Percentiles rank a stretch among this genome's conserved stretches.
phyloP scores from a whole-genome alignment of 140 eudicot genomes.

The Anethum foeniculum region DNA sequence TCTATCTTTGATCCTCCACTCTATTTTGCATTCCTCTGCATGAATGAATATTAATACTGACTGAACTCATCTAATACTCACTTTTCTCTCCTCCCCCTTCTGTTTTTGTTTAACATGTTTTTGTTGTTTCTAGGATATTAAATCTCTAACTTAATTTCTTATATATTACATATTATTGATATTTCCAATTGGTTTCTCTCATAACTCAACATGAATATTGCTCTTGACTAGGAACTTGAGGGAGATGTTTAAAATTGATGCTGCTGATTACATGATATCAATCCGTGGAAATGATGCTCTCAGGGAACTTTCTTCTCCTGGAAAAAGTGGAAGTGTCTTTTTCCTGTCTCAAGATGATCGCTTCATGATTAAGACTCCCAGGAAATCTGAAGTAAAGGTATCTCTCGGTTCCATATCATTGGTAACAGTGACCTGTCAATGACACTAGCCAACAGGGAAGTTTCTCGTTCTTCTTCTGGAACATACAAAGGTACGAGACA shows the following conservation, averaged over 20 bases:
- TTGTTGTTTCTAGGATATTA: not conserved
- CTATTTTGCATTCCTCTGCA: not conserved
- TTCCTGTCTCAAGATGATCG: slow-evolving; percentile 95
- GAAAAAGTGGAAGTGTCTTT: slow-evolving; percentile 97
- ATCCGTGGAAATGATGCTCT: slow-evolving; percentile 95
- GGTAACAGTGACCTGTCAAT: slow-evolving; percentile 18
- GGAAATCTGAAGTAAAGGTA: slow-evolving; percentile 95
- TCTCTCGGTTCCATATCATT: slow-evolving; percentile 39
- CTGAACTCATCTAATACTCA: not conserved
- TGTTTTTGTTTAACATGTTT: not conserved
- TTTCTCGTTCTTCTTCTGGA: slow-evolving; percentile 50
- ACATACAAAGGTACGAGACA: slow-evolving; percentile 55
- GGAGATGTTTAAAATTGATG: slow-evolving; percentile 89
- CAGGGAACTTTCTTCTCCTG: slow-evolving; percentile 95
- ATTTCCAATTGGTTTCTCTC: not conserved
- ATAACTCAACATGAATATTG: not conserved
- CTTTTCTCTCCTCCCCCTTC: not conserved
- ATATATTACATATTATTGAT: not conserved
- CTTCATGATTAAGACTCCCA: slow-evolving; percentile 86
- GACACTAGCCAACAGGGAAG: slow-evolving; percentile 42
- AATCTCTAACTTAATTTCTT: not conserved
- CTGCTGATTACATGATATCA: slow-evolving; percentile 98
- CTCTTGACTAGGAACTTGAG: slow-evolving; percentile 57
- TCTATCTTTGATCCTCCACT: not conserved
- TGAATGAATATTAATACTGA: not conserved